phyloP scores from a whole-genome alignment of 2,329 filamentous ascomycete species.

The Emergomyces orientalis region DNA sequence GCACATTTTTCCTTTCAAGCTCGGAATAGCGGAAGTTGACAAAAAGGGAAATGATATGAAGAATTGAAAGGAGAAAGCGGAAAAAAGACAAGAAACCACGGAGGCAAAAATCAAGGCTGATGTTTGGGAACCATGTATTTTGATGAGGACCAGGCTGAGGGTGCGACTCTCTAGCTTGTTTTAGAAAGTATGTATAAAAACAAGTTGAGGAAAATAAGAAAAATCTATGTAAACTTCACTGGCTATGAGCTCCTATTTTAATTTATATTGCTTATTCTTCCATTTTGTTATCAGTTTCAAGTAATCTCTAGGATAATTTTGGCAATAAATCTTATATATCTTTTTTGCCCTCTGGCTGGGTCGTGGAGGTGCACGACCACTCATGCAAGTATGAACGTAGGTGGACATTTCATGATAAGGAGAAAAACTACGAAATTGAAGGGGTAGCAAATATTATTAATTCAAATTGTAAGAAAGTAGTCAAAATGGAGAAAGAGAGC shows the following conservation, averaged over 20 bases:
- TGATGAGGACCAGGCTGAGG: background rate
- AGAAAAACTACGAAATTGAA: background rate
- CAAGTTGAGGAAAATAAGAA: background rate
- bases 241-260: background rate
- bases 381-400: background rate
- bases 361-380: no score
- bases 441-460: background rate
- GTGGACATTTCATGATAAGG: background rate
- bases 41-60: background rate
- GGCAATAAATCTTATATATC: background rate
- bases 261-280: background rate
- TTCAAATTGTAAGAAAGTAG: background rate
- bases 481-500: background rate
- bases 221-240: background rate
- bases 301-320: background rate
- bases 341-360: no score
- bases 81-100: background rate
- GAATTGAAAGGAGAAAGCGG: background rate
- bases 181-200: background rate
- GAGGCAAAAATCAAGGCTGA: background rate
- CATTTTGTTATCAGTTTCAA: background rate
- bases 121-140: background rate
- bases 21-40: background rate
- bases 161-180: background rate
- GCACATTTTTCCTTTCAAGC: background rate